Evolutionary conservation across 1,284 basidiomycete genomes (phyloP).

Genomic region (Trichosporon sp.): DNA sequence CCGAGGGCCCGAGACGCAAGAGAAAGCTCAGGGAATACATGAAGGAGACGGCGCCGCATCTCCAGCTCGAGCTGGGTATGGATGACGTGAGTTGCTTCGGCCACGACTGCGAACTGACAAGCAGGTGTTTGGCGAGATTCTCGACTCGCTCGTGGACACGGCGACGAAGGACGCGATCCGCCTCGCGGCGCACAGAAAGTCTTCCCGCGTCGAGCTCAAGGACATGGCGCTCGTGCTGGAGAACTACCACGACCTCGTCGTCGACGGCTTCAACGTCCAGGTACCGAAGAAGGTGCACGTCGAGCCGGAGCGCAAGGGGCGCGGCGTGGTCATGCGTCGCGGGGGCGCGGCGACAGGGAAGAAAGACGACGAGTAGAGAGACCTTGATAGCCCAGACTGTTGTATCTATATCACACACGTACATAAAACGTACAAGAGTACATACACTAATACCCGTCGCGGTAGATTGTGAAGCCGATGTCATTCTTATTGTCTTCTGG

Average conservation of each 20-base stretch:
- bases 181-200: slow-evolving; percentile 46
- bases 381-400: not conserved
- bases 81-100: slow-evolving; percentile 31
- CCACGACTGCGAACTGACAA: too few species aligned
- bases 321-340: not conserved
- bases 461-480: slow-evolving; percentile 20
- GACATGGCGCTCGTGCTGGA: slow-evolving; percentile 48
- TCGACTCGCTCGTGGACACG: slow-evolving; percentile 43
- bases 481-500: not conserved
- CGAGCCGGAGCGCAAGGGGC: slow-evolving; percentile 29
- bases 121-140: slow-evolving; percentile 38
- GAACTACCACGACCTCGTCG: slow-evolving; percentile 40
- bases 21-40: slow-evolving; percentile 46
- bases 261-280: slow-evolving; percentile 47
- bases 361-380: slow-evolving; percentile 9
- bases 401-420: slow-evolving; percentile 15
- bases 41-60: slow-evolving; percentile 41
- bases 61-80: slow-evolving; percentile 46
- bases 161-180: slow-evolving; percentile 39
- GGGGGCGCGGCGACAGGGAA: not conserved
- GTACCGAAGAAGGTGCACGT: slow-evolving; percentile 42
- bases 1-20: slow-evolving; percentile 41
- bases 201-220: slow-evolving; percentile 45
- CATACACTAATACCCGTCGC: slow-evolving; percentile 17
- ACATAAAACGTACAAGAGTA: slow-evolving; percentile 12